phyloP scores from a whole-genome alignment of 2,329 filamentous ascomycete genomes.

The Truncatella angustata region DNA sequence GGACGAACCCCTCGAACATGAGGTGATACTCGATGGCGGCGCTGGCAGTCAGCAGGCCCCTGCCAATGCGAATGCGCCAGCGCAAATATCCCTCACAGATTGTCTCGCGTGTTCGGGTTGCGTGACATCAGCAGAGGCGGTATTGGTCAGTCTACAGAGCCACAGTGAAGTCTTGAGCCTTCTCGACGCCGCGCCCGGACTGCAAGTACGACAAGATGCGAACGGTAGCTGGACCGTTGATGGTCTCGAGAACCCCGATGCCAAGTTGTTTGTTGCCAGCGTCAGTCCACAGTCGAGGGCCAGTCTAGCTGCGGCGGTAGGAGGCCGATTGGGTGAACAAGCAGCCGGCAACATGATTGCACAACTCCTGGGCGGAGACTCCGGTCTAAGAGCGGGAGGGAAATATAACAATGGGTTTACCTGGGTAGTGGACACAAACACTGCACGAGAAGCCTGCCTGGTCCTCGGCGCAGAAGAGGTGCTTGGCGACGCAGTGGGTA shows the following conservation, averaged over 20 bases:
- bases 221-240: conserved; percentile 39
- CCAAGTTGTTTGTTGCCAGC: conserved; percentile 84
- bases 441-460: conserved; percentile 78
- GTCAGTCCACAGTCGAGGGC: conserved; percentile 90
- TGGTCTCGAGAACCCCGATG: conserved; percentile 56
- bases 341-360: conserved; percentile 81
- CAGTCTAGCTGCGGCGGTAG: conserved; percentile 81
- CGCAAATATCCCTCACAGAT: conserved; percentile 93
- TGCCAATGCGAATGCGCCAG: conserved; percentile 61
- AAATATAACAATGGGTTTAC: conserved; percentile 74
- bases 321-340: conserved; percentile 65
- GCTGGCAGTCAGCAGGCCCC: conserved; percentile 71
- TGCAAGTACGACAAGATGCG: conserved; percentile 35
- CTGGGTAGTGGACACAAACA: conserved; percentile 89
- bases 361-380: conserved; percentile 69
- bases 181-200: conserved; percentile 64
- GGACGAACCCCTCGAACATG: conserved; percentile 55
- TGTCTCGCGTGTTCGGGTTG: conserved; percentile 97
- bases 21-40: conserved; percentile 92
- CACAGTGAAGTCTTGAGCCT: conserved; percentile 86
- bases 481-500: conserved; percentile 34
- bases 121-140: conserved; percentile 94
- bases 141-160: conserved; percentile 92
- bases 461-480: conserved; percentile 76
- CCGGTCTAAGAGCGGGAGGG: conserved; percentile 69